These are phyloP conservation scores for Aristolochia contorta DNA, from an alignment of 164 flowering plant genomes.

Conservation along the genomic window DNA sequence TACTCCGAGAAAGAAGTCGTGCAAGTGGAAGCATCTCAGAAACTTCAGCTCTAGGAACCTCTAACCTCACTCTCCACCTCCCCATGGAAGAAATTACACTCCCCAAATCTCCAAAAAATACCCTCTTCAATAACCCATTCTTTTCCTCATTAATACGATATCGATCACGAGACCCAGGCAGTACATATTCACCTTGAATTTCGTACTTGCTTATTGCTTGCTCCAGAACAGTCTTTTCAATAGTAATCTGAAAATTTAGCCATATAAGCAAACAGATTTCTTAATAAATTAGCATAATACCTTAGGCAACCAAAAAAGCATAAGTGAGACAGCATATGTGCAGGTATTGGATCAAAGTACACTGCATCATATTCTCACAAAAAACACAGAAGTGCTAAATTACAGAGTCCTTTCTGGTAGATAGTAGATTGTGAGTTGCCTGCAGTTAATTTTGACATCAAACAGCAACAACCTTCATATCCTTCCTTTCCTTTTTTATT, in stretches of 20 bases:
- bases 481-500: too few species aligned
- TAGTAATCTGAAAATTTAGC: constrained; percentile 48
- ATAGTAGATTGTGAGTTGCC: too few species aligned
- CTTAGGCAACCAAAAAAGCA: too few species aligned
- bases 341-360: too few species aligned
- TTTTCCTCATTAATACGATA: constrained; percentile 39
- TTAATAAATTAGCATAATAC: too few species aligned
- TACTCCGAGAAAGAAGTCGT: constrained; percentile 88
- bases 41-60: constrained; percentile 90
- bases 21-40: constrained; percentile 99
- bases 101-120: constrained; percentile 80
- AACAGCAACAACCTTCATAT: too few species aligned
- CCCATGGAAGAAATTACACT: constrained; percentile 98
- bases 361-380: too few species aligned
- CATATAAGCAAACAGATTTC: too few species aligned
- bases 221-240: constrained; percentile 82
- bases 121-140: constrained; percentile 59
- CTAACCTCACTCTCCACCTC: constrained; percentile 97
- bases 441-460: too few species aligned
- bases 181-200: constrained; percentile 97
- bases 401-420: too few species aligned
- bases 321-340: too few species aligned
- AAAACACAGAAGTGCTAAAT: too few species aligned
- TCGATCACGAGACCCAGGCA: constrained; percentile 91
- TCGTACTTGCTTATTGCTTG: constrained; percentile 87